A percentile compares a stretch with the other conserved stretches of the same genome.
Conservation (phyloP, 2,329 filamentous ascomycete species). For the Talaromyces sp. region DNA sequence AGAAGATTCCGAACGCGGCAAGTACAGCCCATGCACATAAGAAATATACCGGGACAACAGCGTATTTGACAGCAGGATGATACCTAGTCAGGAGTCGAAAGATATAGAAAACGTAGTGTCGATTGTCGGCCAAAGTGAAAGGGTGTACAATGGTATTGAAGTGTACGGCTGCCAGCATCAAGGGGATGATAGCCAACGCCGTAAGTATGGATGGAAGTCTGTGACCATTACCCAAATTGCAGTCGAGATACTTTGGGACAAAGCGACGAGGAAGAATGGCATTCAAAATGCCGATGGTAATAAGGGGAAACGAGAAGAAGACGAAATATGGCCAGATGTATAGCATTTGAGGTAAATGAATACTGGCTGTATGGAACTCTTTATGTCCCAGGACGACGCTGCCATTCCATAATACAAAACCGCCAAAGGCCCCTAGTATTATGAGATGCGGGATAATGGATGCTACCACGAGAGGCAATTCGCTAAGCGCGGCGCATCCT, state of each 20-base stretch:
- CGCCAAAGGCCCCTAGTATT: constrained; percentile 62
- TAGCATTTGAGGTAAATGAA: constrained; percentile 87
- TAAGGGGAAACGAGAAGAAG: constrained; percentile 82
- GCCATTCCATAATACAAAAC: constrained; percentile 80
- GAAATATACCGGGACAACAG: constrained; percentile 65
- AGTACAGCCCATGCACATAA: constrained; percentile 64
- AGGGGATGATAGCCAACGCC: constrained; percentile 30
- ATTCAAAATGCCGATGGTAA: constrained; percentile 53
- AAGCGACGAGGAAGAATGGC: constrained; percentile 29
- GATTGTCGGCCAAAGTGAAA: constrained; percentile 92
- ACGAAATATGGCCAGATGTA: constrained; percentile 88
- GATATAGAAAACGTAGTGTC: constrained; percentile 95
- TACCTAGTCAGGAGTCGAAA: constrained; percentile 76
- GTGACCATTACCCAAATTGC: constrained; percentile 28
- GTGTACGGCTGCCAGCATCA: constrained; percentile 53
- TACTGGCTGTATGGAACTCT: constrained; percentile 81
- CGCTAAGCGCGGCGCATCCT: constrained; percentile 50
- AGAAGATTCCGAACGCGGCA: constrained; percentile 52
- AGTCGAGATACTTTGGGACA: constrained; percentile 32
- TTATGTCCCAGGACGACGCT: constrained; percentile 94
- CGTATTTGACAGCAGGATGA: constrained; percentile 60
- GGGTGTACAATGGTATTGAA: constrained; percentile 93
- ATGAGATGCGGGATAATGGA: constrained; percentile 51
- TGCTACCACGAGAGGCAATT: constrained; percentile 36
- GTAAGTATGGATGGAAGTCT: constrained; percentile 38